Evolutionary conservation across 345 rosid genomes (phyloP).

Genomic region (Balakata baccata): DNA sequence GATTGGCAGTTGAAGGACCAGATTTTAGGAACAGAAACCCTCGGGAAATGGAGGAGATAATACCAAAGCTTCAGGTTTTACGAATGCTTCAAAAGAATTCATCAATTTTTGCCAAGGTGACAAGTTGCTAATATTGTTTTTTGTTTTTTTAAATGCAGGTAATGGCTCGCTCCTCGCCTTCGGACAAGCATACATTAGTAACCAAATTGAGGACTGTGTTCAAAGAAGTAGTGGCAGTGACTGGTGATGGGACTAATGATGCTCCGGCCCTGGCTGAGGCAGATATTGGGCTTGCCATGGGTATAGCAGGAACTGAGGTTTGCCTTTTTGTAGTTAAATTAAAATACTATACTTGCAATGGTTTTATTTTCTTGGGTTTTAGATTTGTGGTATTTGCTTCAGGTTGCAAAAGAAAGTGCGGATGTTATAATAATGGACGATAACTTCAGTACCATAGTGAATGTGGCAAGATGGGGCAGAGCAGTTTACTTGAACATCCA

Average conservation of each 20-base stretch:
- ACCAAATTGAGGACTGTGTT: conserved; percentile 24
- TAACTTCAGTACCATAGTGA: conserved; percentile 67
- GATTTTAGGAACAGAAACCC: conserved; percentile 55
- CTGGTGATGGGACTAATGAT: conserved; percentile 36
- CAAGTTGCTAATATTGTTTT: background rate
- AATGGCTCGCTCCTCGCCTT: conserved; percentile 35
- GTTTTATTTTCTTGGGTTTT: too few relatives aligned
- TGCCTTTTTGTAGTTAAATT: background rate
- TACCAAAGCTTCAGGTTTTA: conserved; percentile 54
- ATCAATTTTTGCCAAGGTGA: background rate
- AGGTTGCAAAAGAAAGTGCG: conserved; percentile 84
- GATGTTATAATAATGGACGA: conserved; percentile 88
- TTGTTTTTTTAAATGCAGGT: conserved; percentile 18
- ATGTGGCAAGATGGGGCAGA: conserved; percentile 79
- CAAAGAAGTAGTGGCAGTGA: conserved; percentile 34
- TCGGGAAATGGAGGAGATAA: conserved; percentile 48
- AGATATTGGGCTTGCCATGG: conserved; percentile 38
- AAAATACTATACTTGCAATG: too few relatives aligned
- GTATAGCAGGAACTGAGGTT: conserved; percentile 38
- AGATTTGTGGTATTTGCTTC: background rate
- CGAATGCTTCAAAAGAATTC: background rate
- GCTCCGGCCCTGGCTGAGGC: conserved; percentile 37
- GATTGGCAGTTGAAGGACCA: conserved; percentile 74
- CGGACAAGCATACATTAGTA: conserved; percentile 34
- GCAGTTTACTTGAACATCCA: conserved; percentile 78